A percentile compares a stretch with the other conserved stretches of the same genome.
Evolutionary conservation across 306 rosid genomes (phyloP).

Genomic region (Sesbania bispinosa): DNA sequence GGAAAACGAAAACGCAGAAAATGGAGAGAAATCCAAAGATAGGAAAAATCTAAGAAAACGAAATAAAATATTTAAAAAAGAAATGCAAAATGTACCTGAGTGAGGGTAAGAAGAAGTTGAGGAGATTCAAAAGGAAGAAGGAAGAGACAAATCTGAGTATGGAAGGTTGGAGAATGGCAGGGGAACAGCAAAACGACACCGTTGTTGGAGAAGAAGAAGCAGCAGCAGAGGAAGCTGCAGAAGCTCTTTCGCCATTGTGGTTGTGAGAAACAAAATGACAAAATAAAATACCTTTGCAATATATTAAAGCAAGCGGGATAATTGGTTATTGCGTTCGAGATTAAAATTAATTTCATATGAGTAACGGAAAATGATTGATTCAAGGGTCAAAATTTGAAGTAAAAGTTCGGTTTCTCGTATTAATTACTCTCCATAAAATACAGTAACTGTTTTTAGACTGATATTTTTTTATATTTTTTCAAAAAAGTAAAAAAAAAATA

Average conservation of each 20-base stretch:
- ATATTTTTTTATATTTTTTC: no score
- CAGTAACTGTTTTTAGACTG: no score
- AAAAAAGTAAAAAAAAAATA: no score
- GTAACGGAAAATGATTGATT: not conserved
- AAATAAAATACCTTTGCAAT: slow-evolving; percentile 7
- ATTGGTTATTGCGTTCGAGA: not conserved
- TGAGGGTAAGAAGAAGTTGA: not conserved
- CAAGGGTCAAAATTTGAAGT: not conserved
- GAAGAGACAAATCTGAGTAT: slow-evolving; percentile 25
- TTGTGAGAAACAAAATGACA: slow-evolving; percentile 40
- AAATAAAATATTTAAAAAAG: not conserved
- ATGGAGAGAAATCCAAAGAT: not conserved
- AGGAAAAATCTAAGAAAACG: not conserved
- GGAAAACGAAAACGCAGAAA: not conserved
- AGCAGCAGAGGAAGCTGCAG: slow-evolving; percentile 53
- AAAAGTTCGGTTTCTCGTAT: no score
- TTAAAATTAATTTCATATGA: not conserved
- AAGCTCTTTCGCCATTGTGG: slow-evolving; percentile 52
- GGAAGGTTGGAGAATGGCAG: slow-evolving; percentile 28
- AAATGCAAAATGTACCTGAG: slow-evolving; percentile 38
- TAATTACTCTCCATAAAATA: no score
- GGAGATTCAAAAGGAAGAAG: slow-evolving; percentile 45
- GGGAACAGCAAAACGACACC: slow-evolving; percentile 45
- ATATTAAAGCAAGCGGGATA: slow-evolving; percentile 7
- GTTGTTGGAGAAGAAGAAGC: slow-evolving; percentile 33